phyloP scores from a whole-genome alignment of 208 protist species.

The Crithidia brevicula region DNA sequence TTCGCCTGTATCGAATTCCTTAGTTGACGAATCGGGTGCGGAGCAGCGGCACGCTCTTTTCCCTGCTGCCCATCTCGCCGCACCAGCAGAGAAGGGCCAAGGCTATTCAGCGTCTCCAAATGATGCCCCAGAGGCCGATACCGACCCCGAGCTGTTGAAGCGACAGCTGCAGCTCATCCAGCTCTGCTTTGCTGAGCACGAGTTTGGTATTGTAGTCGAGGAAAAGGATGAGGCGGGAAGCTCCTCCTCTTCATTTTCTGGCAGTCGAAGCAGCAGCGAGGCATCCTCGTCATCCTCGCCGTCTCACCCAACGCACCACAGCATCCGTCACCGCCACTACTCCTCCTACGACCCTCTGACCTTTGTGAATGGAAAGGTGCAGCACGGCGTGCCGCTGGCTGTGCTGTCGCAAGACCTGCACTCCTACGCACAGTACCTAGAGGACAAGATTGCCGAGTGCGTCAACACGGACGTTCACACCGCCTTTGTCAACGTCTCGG shows the following conservation, averaged over 20 bases:
- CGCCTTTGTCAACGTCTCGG: slow-evolving; percentile 77
- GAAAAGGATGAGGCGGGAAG: slow-evolving; percentile 2
- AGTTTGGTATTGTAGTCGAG: slow-evolving; percentile 79
- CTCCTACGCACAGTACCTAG: slow-evolving; percentile 53
- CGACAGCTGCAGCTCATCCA: slow-evolving; percentile 84
- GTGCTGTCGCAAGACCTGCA: slow-evolving; percentile 72
- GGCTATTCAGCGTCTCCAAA: neutral
- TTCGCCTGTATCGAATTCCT: too few relatives aligned
- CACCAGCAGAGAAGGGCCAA: too few relatives aligned
- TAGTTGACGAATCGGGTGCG: too few relatives aligned
- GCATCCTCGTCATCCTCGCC: neutral
- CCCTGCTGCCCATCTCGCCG: too few relatives aligned
- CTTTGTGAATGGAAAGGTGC: slow-evolving; percentile 78
- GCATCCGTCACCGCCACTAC: neutral
- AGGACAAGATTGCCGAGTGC: slow-evolving; percentile 67
- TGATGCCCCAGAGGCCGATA: neutral
- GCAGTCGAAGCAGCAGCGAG: slow-evolving; percentile 6
- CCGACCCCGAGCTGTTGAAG: slow-evolving; percentile 31
- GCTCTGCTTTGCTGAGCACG: slow-evolving; percentile 86
- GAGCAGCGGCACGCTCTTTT: too few relatives aligned
- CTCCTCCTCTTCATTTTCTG: slow-evolving; percentile 10
- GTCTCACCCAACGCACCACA: neutral
- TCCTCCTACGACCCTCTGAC: slow-evolving; percentile 58
- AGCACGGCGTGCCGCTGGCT: slow-evolving; percentile 70
- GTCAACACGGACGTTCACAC: slow-evolving; percentile 83